These are phyloP conservation scores for Daldinia vernicosa DNA, from an alignment of 495 filamentous ascomycete species.

Conservation along the genomic window DNA sequence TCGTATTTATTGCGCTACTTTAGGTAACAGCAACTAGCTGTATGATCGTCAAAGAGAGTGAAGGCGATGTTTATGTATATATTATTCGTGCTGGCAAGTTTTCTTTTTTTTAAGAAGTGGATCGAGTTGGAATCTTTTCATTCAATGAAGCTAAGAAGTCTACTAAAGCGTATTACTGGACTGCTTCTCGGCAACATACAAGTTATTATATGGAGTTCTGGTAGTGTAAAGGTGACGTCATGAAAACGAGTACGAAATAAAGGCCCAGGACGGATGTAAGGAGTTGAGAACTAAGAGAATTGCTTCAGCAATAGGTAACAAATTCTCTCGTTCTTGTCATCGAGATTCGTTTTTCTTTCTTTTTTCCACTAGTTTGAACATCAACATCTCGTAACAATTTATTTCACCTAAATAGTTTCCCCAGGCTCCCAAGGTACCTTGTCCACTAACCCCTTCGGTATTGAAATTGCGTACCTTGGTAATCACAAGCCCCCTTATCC, in stretches of 20 bases:
- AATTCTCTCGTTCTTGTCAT: conserved; percentile 11
- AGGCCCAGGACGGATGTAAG: background rate
- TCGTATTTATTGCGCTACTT: conserved; percentile 37
- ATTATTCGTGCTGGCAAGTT: background rate
- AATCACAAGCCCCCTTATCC: background rate
- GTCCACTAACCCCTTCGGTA: background rate
- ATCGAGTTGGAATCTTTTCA: background rate
- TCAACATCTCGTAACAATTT: conserved; percentile 1
- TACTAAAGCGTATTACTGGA: background rate
- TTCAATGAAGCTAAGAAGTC: background rate
- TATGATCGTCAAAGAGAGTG: conserved; percentile 2
- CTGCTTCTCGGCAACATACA: background rate
- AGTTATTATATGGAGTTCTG: background rate
- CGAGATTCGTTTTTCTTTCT: conserved; percentile 15
- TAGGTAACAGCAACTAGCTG: conserved; percentile 1
- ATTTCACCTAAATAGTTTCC: background rate
- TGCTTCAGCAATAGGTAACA: background rate
- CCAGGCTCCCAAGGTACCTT: conserved; percentile 1
- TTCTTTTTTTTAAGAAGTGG: conserved; percentile 1
- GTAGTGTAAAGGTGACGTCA: conserved; percentile 21
- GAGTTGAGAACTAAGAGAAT: background rate
- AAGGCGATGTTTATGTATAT: background rate
- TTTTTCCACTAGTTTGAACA: background rate
- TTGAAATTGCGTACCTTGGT: conserved; percentile 3
- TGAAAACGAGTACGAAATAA: conserved; percentile 7